Evolutionary conservation across 352 stramenopile genomes (phyloP).

Genomic region (Phytophthora kernoviae): DNA sequence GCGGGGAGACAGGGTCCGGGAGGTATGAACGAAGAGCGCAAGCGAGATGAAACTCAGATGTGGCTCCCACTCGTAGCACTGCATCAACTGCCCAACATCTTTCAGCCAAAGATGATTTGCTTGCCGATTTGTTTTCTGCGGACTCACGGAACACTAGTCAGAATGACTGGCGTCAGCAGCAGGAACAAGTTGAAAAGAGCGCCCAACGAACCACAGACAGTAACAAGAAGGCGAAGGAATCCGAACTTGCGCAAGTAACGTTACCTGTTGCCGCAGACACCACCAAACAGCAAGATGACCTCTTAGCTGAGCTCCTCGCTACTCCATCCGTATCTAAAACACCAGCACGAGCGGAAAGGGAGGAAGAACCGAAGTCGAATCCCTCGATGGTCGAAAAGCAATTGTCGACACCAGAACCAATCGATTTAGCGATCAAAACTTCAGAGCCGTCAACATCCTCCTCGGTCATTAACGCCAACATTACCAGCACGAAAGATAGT

Average conservation of each 20-base stretch:
- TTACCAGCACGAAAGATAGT: conserved; percentile 53
- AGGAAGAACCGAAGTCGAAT: conserved; percentile 1
- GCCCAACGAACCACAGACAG: conserved; percentile 1
- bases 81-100: conserved; percentile 1
- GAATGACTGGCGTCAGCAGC: conserved; percentile 6
- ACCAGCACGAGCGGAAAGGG: not conserved
- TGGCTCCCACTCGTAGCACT: conserved; percentile 1
- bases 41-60: not conserved
- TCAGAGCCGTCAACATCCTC: not conserved
- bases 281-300: conserved; percentile 28
- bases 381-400: not conserved
- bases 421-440: not conserved
- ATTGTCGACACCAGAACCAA: not conserved
- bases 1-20: not conserved
- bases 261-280: conserved; percentile 8
- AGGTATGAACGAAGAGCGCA: conserved; percentile 3
- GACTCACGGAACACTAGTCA: conserved; percentile 13
- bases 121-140: conserved; percentile 41
- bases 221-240: conserved; percentile 11
- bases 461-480: conserved; percentile 7
- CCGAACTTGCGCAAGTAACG: not conserved
- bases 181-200: conserved; percentile 4
- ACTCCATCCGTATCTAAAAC: conserved; percentile 9
- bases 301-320: conserved; percentile 35
- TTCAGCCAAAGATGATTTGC: conserved; percentile 47